Evolutionary conservation across 2,329 filamentous ascomycete genomes (phyloP), one percentile per base, ranked within the genome.

Genomic region (Neofusicoccum cordaticola): DNA sequence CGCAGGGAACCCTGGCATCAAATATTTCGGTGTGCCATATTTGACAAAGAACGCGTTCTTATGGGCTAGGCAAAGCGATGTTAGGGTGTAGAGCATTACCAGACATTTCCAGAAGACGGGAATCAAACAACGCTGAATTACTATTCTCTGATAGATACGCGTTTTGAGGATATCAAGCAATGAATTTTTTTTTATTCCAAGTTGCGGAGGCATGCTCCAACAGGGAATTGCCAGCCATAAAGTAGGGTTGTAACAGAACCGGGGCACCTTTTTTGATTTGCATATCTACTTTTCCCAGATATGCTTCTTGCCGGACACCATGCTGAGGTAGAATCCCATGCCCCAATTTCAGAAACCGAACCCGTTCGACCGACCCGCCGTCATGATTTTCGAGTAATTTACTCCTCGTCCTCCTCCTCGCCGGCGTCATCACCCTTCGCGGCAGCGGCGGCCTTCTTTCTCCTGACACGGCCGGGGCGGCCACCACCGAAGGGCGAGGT

Each of bases 381-480:
- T 62, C 45, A 41, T 62, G 47, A 62, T 39, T 42, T 50, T 44
- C 22, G 56, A 60, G 42, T 35, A 65, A 71, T 74, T 69, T 80
- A 78, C 77, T 84, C 82, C 80, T 96, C 93, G 75, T 96, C 93
- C 80, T 96, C 94, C 77, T 92, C 93, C 74, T 90, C 93, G 72
- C 87, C 94, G 66, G 83, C 91, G 68, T 85, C 91, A 73, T 89
- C 91, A 79, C 87, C 90, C 82, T 89, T 90, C 85, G 96, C 92
- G 69, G 93, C 92, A 74, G 95, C 92, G 86, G 92, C 94, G 82
- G 93, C 92, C 93, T 98, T 99, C 95, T 98, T 99, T 88, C 95
- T 96, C 84, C 92, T 90, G 79, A 97, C 94, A 88, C 95, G 95
- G 75, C 95, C 95, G 77, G 93, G 92, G 77, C 95, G 93, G 80